Percentiles rank a stretch among this genome's conserved stretches.
Evolutionary conservation across 1,284 basidiomycete genomes (phyloP).

Genomic region (Blastosporella zonata): DNA sequence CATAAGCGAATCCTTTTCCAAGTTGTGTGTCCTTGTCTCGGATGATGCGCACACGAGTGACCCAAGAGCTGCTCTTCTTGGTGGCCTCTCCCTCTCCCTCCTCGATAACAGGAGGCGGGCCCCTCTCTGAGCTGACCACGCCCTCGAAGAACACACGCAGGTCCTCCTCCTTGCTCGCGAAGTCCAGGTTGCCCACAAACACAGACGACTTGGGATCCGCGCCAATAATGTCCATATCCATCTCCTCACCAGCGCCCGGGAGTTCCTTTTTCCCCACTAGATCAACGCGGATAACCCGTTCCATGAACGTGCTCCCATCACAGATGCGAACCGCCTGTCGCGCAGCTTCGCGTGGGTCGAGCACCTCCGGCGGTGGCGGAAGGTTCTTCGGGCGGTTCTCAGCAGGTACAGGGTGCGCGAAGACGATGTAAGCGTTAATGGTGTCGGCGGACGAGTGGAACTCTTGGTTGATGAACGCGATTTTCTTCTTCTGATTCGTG

Average conservation of each 20-base stretch:
- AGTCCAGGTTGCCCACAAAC: conserved; percentile 94
- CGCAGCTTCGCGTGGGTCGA: conserved; percentile 78
- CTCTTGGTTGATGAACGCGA: conserved; percentile 92
- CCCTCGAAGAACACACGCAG: conserved; percentile 85
- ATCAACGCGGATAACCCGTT: conserved; percentile 75
- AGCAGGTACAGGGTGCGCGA: conserved; percentile 62
- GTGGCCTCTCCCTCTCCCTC: conserved; percentile 25
- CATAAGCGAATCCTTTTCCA: conserved; percentile 97
- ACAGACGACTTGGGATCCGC: conserved; percentile 79
- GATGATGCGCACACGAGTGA: conserved; percentile 83
- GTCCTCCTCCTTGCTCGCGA: conserved; percentile 89
- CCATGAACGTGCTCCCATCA: conserved; percentile 76
- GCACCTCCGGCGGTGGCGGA: conserved; percentile 48
- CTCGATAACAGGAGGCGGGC: conserved; percentile 35
- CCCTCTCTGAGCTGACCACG: conserved; percentile 73
- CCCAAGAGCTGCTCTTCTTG: conserved; percentile 56
- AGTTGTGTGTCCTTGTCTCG: conserved; percentile 92
- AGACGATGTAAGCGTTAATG: conserved; percentile 86
- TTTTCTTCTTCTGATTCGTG: conserved; percentile 86
- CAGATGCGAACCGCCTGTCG: conserved; percentile 55
- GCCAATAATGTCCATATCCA: conserved; percentile 20
- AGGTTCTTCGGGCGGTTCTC: conserved; percentile 46
- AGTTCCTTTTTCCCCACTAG: conserved; percentile 43
- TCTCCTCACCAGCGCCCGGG: conserved; percentile 13
- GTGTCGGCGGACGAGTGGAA: conserved; percentile 71